These are phyloP conservation scores for Amaranthus tricolor DNA, from an alignment of 179 eudicot species.

Conservation along the genomic window DNA sequence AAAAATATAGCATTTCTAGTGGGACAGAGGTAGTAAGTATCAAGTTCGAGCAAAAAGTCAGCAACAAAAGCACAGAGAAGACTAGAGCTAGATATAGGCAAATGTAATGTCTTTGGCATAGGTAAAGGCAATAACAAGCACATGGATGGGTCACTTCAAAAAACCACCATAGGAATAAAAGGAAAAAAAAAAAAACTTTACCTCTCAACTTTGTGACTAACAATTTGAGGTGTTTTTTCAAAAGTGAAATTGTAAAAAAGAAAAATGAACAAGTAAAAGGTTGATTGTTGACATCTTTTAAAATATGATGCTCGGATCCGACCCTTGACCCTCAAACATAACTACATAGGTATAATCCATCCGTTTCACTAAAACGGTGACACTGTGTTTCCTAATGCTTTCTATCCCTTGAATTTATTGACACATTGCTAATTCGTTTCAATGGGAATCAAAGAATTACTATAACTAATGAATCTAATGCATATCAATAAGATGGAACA, in stretches of 20 bases:
- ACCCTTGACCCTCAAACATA: too few species aligned
- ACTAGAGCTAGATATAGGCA: not conserved
- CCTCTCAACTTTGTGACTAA: slow-evolving; percentile 1
- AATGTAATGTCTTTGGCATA: not conserved
- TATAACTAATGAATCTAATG: not conserved
- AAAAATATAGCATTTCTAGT: too few species aligned
- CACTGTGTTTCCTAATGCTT: not conserved
- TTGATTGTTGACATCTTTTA: not conserved
- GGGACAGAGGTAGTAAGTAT: too few species aligned
- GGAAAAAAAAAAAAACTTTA: not conserved
- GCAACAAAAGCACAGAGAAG: slow-evolving; percentile 4
- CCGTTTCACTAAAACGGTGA: too few species aligned
- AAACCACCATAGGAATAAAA: not conserved
- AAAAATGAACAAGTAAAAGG: not conserved
- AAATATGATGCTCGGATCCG: not conserved
- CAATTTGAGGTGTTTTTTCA: not conserved
- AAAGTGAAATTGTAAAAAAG: not conserved
- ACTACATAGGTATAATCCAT: too few species aligned
- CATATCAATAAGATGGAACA: not conserved
- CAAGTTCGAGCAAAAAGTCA: slow-evolving; percentile 1
- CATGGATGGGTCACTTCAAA: slow-evolving; percentile 13
- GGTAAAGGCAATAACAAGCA: not conserved
- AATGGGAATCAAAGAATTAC: not conserved
- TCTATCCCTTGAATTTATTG: not conserved
- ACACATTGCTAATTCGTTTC: too few species aligned